Base-by-base conservation (phyloP, 2,329 filamentous ascomycete species). In the Paradendryphiella salina region DNA sequence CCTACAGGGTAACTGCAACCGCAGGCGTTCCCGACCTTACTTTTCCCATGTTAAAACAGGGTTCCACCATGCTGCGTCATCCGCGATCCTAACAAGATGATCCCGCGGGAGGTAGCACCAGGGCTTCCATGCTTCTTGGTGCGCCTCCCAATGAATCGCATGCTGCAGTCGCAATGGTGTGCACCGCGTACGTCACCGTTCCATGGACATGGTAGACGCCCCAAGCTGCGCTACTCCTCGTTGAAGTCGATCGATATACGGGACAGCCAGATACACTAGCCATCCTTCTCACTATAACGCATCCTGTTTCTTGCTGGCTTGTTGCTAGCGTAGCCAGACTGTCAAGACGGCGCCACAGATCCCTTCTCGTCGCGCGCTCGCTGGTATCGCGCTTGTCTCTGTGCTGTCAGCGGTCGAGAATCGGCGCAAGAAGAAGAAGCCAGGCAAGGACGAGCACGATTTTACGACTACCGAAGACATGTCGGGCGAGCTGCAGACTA, bases 401-500 rank as follows among this genome's bases (percentile, higher is more conserved):
- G 65, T 69, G 23, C 54, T 71, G 20, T 69, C 68, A 42, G 63
- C 63, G 15, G 63, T 72, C 33, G 68, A 71, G 54, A 67, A 66
- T 11, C 67, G 66, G 48, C 69, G 66, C 26, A 66, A 63, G 46
- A 60, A 62, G 47, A 59, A 61, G 28, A 54, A 44, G 26, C 28
- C 63, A 43, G 38, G 36, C 14, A 37, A 21, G 36, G 38, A 49
- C 38, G 57, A 36, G 50, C 50, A 40, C 48, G 57, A 23, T 43
- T 64, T 47, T 38, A 52, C 5, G 36, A 37, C 18, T 13, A 1
- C 57, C 4, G 57, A 65, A 57, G 66, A 72, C 18, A 75, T 75
- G 72, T 73, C 71, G 1, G 71, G 70, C 28, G 69, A 74, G 46
- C 59, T 74, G 3, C 77, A 80, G 51, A 75, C 73, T 1, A 78